Conservation (phyloP, 768 basidiomycete species). For the Sarcodon sp. region DNA sequence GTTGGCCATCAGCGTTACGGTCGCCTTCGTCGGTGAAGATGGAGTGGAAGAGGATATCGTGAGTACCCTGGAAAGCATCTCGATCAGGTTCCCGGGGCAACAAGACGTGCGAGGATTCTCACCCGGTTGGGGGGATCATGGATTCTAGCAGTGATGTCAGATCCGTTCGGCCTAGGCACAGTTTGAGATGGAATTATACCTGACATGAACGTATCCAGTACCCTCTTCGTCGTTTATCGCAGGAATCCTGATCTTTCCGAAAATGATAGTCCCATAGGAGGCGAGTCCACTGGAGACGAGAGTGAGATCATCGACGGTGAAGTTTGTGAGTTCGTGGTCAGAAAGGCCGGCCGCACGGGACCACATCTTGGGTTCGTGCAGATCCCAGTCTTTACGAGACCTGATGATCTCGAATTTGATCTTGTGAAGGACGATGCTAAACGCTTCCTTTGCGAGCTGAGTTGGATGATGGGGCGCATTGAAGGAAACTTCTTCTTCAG, state of each 20-base stretch:
- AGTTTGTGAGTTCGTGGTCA: slow-evolving; percentile 38
- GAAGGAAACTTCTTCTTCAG: slow-evolving; percentile 40
- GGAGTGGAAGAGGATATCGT: slow-evolving; percentile 62
- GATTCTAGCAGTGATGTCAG: slow-evolving; percentile 29
- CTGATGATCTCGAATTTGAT: slow-evolving; percentile 59
- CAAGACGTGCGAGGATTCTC: slow-evolving; percentile 7
- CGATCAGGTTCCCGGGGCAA: not conserved
- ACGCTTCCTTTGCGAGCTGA: slow-evolving; percentile 51
- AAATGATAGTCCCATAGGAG: slow-evolving; percentile 57
- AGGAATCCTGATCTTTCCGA: slow-evolving; percentile 68
- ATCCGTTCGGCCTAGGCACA: not conserved
- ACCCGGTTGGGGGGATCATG: slow-evolving; percentile 68
- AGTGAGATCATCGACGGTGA: slow-evolving; percentile 33
- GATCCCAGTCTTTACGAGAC: slow-evolving; percentile 60
- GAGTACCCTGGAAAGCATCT: slow-evolving; percentile 31
- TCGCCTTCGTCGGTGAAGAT: slow-evolving; percentile 33
- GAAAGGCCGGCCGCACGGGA: slow-evolving; percentile 37
- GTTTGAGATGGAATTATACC: slow-evolving; percentile 25
- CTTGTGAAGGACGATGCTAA: slow-evolving; percentile 33
- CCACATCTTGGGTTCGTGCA: slow-evolving; percentile 67
- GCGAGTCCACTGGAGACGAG: slow-evolving; percentile 39
- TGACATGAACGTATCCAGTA: slow-evolving; percentile 57
- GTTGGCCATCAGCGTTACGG: slow-evolving; percentile 19
- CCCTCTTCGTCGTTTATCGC: slow-evolving; percentile 50
- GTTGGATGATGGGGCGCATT: slow-evolving; percentile 50